These are phyloP conservation scores for Umbellularia californica DNA, from an alignment of 164 flowering plant genomes.

Conservation along the genomic window DNA sequence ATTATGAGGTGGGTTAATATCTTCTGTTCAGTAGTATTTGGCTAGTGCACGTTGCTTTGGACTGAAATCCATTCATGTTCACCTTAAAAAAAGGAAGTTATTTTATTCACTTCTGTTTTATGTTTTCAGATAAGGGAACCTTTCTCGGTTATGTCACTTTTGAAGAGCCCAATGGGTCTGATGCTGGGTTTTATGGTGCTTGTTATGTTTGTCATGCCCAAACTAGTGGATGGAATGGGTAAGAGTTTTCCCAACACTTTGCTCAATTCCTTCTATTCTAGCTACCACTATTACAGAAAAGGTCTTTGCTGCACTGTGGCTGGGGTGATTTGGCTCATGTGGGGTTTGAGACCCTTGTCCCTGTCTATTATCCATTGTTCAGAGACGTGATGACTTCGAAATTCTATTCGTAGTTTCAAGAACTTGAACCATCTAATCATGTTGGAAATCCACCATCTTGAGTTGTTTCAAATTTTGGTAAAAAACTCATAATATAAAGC, in stretches of 20 bases:
- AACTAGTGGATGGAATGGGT: slow-evolving; percentile 89
- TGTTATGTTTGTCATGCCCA: slow-evolving; percentile 90
- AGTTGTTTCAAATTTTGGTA: too few species aligned
- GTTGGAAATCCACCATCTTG: too few species aligned
- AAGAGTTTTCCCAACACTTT: slow-evolving; percentile 3
- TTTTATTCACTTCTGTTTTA: slow-evolving; percentile 3
- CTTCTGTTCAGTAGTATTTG: neutral
- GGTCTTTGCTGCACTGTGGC: too few species aligned
- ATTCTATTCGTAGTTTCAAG: too few species aligned
- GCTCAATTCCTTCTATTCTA: neutral
- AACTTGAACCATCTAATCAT: too few species aligned
- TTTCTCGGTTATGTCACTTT: slow-evolving; percentile 64
- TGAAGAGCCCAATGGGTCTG: slow-evolving; percentile 98
- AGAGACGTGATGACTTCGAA: too few species aligned
- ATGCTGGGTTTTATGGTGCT: slow-evolving; percentile 96
- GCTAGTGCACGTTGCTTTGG: neutral
- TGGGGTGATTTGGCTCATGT: neutral
- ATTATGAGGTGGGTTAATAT: slow-evolving; percentile 63
- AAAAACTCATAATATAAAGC: too few species aligned
- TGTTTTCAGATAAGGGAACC: slow-evolving; percentile 81
- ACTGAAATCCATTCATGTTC: neutral
- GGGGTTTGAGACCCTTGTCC: neutral
- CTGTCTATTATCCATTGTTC: too few species aligned
- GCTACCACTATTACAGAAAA: neutral
- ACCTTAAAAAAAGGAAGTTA: neutral